Evolutionary conservation across 495 filamentous ascomycete species (phyloP), one percentile per base, ranked within the genome.

Genomic region (Hyaloscypha variabilis): DNA sequence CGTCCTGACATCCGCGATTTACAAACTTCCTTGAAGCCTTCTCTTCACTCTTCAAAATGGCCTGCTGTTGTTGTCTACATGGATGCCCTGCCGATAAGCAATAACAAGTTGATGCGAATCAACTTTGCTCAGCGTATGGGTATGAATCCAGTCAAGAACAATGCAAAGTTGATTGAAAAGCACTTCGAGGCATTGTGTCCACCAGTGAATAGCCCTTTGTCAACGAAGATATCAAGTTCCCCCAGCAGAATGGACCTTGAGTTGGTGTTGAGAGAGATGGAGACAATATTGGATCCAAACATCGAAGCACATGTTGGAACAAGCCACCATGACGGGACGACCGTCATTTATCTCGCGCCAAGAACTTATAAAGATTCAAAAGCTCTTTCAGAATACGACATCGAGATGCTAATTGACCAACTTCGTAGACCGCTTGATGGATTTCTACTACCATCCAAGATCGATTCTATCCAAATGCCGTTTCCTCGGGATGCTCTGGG

Each of bases 71-170:
- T 81, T 36, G 75, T 78, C 3, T 81, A 78, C 61, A 81, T 81
- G 78, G 72, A 80, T 19, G 72, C 73, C 26, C 60, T 80, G 13
- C 79, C 79, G 6, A 77, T 71, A 66, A 73, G 72, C 6, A 80
- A 81, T 58, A 79, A 79, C 73, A 82, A 82, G 63, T 70, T 81
- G 2, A 66, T 81, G 31, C 76, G 79, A 8, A 79, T 81, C 58
- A 76, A 74, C 65, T 69, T 82, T 19, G 71, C 69, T 3, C 69
- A 78, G 52, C 71, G 79, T 3, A 57, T 81, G 17, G 54, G 67
- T 11, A 49, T 82, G 31, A 69, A 72, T 2, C 58, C 71, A 6
- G 59, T 77, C 6, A 74, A 74, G 4, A 71, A 77, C 19, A 67
- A 69, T 6, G 78, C 70, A 1, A 69, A 65, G 30, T 30, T 70